Conservation (phyloP, 345 rosid genomes). For the Euphorbia tirucalli region DNA sequence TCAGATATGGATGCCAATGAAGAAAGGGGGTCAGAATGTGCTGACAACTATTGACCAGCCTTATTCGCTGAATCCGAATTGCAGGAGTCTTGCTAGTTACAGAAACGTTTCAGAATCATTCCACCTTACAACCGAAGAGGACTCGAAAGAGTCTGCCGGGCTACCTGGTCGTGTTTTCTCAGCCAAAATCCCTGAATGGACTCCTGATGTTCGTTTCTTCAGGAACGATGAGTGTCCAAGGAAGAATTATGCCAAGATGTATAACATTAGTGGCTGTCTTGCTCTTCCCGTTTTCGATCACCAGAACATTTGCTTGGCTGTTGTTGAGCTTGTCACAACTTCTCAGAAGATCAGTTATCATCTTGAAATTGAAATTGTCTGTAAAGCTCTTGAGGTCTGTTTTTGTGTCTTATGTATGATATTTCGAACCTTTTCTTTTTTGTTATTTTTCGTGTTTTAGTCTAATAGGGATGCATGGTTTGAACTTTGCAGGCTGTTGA, state of each 20-base stretch:
- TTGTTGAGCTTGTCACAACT: constrained; percentile 78
- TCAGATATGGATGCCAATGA: constrained; percentile 79
- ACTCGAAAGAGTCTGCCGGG: constrained; percentile 52
- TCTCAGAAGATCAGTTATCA: constrained; percentile 57
- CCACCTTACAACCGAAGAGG: constrained; percentile 61
- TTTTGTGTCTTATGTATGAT: constrained; percentile 26
- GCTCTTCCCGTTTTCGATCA: constrained; percentile 79
- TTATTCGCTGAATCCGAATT: constrained; percentile 46
- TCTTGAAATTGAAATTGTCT: constrained; percentile 56
- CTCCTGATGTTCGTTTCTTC: constrained; percentile 87
- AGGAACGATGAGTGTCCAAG: constrained; percentile 68
- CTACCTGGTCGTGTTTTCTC: constrained; percentile 76
- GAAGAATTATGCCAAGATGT: constrained; percentile 49
- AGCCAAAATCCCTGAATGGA: constrained; percentile 78
- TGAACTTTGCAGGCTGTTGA: constrained; percentile 64
- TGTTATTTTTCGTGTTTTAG: constrained; percentile 14
- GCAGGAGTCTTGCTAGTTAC: constrained; percentile 54
- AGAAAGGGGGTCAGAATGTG: constrained; percentile 50
- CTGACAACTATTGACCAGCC: constrained; percentile 75
- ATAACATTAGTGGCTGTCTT: constrained; percentile 67
- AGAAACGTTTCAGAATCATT: constrained; percentile 56
- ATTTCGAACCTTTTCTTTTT: neutral
- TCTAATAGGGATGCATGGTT: constrained; percentile 12
- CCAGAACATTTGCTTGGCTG: constrained; percentile 69
- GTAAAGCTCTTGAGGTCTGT: constrained; percentile 84